Base-by-base conservation (phyloP, 2,329 filamentous ascomycete species). In the Orbilia ellipsospora region DNA sequence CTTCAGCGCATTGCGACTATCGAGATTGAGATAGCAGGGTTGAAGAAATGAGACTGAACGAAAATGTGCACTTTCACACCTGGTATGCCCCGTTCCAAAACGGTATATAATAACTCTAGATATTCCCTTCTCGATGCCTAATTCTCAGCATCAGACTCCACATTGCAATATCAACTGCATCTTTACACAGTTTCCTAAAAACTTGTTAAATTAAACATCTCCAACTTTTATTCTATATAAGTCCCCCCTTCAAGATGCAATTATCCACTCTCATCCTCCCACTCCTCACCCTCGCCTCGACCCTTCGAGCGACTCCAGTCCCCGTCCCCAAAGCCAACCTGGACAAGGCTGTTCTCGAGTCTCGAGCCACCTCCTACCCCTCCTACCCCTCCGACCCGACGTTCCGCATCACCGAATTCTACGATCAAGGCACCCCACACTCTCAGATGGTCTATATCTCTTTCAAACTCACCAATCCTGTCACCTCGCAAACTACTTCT, bases 341-440 rank as follows among this genome's bases (percentile, higher is more conserved):
- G 5, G 60, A 56, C 16, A 7, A 42, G 3, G 20, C 50, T 5
- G 20, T n/a, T 28, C 36, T 65, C 20, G 40, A 55, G 18, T 15
- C 51, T n/a, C 61, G 61, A 45, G n/a, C 36, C 23, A 26, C 20
- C 26, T 13, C 7, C 6, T 36, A 15, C 13, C 7, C 20, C 16
- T n/a, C 13, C 10, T 36, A 36, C n/a, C 31, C 26, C 18, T 23
- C n/a, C 2, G 12, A 31, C 13, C 23, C n/a, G 0, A 36, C n/a
- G 13, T 66, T 66, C 42, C 36, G 31, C 15, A 57, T 66, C 42
- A 48, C 40, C 7, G 44, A 66, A 23, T 51, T 66, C 52, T 57
- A 36, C 42, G 56, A 66, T 42, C 28, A 56, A 44, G 62, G 62
- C 62, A 26, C 51, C 4, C 62, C 62, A n/a, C 62, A 66, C 62